phyloP scores from a whole-genome alignment of 805 yeast species.

The Saturnispora hagleri region DNA sequence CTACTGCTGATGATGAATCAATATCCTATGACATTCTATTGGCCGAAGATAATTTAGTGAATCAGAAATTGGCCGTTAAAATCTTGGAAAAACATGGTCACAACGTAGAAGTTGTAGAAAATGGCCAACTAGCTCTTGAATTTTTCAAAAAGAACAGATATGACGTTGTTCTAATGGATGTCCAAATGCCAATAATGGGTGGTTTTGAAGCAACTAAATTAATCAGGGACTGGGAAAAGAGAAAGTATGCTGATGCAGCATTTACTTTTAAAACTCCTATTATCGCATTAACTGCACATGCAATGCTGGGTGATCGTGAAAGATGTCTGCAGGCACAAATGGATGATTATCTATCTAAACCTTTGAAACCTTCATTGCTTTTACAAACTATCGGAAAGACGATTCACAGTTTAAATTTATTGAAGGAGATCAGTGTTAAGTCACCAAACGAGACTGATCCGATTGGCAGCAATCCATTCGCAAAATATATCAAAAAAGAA shows the following conservation, averaged over 20 bases:
- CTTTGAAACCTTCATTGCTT: constrained; percentile 72
- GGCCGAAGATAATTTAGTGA: constrained; percentile 83
- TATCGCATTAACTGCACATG: constrained; percentile 86
- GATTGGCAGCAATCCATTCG: constrained; percentile 2
- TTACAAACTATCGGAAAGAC: constrained; percentile 82
- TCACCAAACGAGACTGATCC: constrained; percentile 1
- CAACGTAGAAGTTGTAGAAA: constrained; percentile 74
- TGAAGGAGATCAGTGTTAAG: constrained; percentile 34
- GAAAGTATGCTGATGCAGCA: constrained; percentile 60
- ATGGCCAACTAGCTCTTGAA: constrained; percentile 75
- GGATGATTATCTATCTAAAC: constrained; percentile 88
- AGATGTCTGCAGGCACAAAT: constrained; percentile 79
- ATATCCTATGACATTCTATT: constrained; percentile 63
- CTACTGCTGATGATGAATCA: constrained; percentile 71
- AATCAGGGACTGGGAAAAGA: constrained; percentile 82
- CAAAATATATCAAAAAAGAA: constrained; percentile 9
- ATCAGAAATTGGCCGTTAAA: constrained; percentile 79
- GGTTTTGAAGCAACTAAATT: constrained; percentile 87
- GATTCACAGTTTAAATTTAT: constrained; percentile 57
- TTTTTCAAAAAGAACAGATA: constrained; percentile 59
- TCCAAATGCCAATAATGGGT: constrained; percentile 94
- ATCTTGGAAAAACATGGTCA: constrained; percentile 83
- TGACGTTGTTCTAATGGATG: constrained; percentile 86
- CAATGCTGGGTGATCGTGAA: constrained; percentile 89
- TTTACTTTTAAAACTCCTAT: constrained; percentile 69